phyloP scores from a whole-genome alignment of 1,284 basidiomycete species.

The Takashimella koratensis region DNA sequence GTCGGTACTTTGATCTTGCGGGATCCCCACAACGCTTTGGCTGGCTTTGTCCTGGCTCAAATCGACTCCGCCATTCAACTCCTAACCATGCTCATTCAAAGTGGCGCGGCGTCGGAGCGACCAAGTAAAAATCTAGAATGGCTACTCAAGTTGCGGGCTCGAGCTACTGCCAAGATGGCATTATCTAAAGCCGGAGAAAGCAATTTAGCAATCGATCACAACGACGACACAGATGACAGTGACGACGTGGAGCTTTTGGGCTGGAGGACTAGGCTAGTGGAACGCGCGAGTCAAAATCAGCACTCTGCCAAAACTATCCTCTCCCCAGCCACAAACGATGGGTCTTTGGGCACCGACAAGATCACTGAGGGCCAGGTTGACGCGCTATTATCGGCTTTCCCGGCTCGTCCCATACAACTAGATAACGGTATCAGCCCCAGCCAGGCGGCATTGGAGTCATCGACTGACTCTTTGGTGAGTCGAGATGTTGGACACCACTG shows the following conservation, averaged over 20 bases:
- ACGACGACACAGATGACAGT: constrained; percentile 7
- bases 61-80: constrained; percentile 17
- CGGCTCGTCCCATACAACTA: too few species aligned
- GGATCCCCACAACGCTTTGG: constrained; percentile 10
- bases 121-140: constrained; percentile 21
- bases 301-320: background rate
- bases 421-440: too few species aligned
- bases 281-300: constrained; percentile 7
- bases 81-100: constrained; percentile 13
- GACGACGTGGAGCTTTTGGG: constrained; percentile 24
- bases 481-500: background rate
- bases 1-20: constrained; percentile 14
- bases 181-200: too few species aligned
- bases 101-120: constrained; percentile 5
- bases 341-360: too few species aligned
- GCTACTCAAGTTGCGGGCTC: constrained; percentile 18
- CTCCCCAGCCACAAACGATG: background rate
- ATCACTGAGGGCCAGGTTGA: too few species aligned
- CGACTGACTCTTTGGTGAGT: constrained; percentile 8
- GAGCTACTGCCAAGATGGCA: constrained; percentile 5
- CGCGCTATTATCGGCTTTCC: too few species aligned
- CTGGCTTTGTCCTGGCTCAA: constrained; percentile 5
- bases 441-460: constrained; percentile 1
- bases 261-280: constrained; percentile 27
- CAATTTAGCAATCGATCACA: too few species aligned